These are phyloP conservation scores for Phytophthora rubi DNA, from an alignment of 352 stramenopile genomes.

Conservation along the genomic window DNA sequence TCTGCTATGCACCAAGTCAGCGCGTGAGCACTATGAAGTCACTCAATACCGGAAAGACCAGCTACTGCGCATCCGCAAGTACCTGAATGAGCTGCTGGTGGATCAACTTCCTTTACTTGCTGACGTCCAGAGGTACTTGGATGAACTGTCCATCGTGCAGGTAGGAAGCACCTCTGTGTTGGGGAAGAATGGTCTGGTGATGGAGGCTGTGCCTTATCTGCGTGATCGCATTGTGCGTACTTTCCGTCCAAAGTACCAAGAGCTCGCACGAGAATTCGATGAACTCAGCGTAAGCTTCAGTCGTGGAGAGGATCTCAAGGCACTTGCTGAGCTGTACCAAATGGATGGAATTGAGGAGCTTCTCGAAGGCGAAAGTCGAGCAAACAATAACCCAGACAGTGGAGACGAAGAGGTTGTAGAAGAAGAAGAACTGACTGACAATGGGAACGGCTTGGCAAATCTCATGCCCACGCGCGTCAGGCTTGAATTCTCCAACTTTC, in stretches of 20 bases:
- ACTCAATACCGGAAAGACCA: conserved; percentile 95
- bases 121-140: conserved; percentile 94
- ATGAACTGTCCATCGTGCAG: conserved; percentile 95
- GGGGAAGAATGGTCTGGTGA: conserved; percentile 64
- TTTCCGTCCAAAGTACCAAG: conserved; percentile 44
- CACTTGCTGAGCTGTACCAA: conserved; percentile 79
- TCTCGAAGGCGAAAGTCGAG: conserved; percentile 43
- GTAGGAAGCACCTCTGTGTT: conserved; percentile 45
- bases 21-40: conserved; percentile 94
- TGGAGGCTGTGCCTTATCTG: conserved; percentile 82
- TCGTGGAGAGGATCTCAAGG: conserved; percentile 65
- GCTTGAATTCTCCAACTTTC: conserved; percentile 53
- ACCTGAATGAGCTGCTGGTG: conserved; percentile 94
- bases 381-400: conserved; percentile 4
- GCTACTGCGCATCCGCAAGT: conserved; percentile 94
- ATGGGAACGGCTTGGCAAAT: conserved; percentile 1
- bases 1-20: conserved; percentile 91
- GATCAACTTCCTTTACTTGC: conserved; percentile 96
- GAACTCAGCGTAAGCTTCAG: conserved; percentile 46
- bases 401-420: conserved; percentile 17
- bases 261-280: conserved; percentile 60
- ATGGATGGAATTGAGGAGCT: conserved; percentile 84
- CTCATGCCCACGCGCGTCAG: conserved; percentile 40
- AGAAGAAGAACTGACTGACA: conserved; percentile 9
- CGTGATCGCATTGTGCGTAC: conserved; percentile 57